Conservation (phyloP, 2,329 filamentous ascomycete species). For the Phyllosticta citriasiana region DNA sequence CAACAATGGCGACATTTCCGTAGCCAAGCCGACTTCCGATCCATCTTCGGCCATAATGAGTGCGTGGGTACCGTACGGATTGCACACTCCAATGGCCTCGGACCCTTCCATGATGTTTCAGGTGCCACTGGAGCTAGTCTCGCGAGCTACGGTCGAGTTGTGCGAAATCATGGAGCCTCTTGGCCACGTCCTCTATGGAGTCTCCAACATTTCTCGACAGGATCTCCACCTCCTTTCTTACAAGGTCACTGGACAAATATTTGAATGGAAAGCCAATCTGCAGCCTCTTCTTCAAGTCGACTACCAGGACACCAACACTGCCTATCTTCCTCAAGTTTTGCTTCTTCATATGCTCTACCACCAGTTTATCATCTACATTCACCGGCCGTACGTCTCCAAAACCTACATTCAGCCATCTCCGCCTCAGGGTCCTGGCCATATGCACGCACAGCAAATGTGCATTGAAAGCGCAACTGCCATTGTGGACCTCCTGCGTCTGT, state of each 20-base stretch:
- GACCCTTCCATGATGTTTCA: constrained; percentile 4
- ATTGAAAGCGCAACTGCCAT: constrained; percentile 32
- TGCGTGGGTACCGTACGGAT: constrained; percentile 11
- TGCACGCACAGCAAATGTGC: constrained; percentile 35
- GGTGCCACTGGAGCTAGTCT: constrained; percentile 10
- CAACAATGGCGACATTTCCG: constrained; percentile 28
- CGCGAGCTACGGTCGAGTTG: constrained; percentile 23
- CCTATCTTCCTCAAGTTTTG: constrained; percentile 31
- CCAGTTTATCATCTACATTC: constrained; percentile 35
- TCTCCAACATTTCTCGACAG: constrained; percentile 22
- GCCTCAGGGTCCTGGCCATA: constrained; percentile 33
- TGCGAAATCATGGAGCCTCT: constrained; percentile 36
- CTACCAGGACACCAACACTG: constrained; percentile 22
- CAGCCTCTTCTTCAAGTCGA: constrained; percentile 28
- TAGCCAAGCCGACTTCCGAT: constrained; percentile 27
- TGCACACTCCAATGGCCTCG: constrained; percentile 3
- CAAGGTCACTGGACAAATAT: constrained; percentile 21
- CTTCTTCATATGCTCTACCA: constrained; percentile 37
- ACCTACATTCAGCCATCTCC: constrained; percentile 23
- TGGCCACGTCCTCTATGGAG: constrained; percentile 28
- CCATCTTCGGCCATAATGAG: neutral
- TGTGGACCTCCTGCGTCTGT: constrained; percentile 26
- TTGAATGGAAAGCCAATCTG: constrained; percentile 33
- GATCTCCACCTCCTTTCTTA: constrained; percentile 28
- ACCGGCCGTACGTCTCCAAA: constrained; percentile 32